Percentiles rank a stretch among this genome's conserved stretches.
These are phyloP conservation scores for Forsythia suspensa DNA, from an alignment of 257 asterid species.

Conservation along the genomic window DNA sequence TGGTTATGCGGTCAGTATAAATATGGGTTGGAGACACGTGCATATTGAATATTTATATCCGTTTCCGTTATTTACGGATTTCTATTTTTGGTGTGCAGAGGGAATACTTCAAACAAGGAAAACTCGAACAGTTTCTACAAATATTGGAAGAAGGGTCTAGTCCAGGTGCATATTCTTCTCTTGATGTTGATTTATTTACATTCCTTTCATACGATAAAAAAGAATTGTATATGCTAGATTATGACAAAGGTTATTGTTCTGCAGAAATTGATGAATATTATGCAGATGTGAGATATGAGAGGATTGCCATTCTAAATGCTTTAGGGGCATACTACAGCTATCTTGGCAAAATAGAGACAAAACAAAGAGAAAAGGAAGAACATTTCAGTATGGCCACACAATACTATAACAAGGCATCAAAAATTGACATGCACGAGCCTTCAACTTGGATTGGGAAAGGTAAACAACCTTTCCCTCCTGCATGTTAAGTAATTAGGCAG, in stretches of 20 bases:
- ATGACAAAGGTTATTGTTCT: slow-evolving; percentile 23
- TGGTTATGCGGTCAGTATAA: not conserved
- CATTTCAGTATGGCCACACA: slow-evolving; percentile 85
- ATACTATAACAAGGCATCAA: slow-evolving; percentile 91
- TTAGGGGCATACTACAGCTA: slow-evolving; percentile 93
- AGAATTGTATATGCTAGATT: slow-evolving; percentile 1
- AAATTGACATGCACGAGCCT: slow-evolving; percentile 97
- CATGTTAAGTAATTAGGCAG: slow-evolving; percentile 2
- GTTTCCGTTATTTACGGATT: slow-evolving; percentile 6
- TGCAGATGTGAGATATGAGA: slow-evolving; percentile 91
- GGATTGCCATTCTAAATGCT: slow-evolving; percentile 94
- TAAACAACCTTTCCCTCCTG: slow-evolving; percentile 25
- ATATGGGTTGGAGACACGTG: slow-evolving; percentile 5
- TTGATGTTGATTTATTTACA: not conserved
- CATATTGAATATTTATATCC: not conserved
- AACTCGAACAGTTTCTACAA: slow-evolving; percentile 80
- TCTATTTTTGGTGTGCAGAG: slow-evolving; percentile 56
- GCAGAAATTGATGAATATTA: slow-evolving; percentile 98
- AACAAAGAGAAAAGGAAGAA: slow-evolving; percentile 87
- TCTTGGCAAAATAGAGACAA: slow-evolving; percentile 83
- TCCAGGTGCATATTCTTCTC: slow-evolving; percentile 55
- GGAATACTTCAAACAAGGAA: slow-evolving; percentile 97
- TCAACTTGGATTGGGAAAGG: slow-evolving; percentile 99
- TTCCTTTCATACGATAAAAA: slow-evolving; percentile 16
- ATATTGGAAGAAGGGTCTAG: slow-evolving; percentile 97